Conservation (phyloP, 345 rosid genomes). For the thale cress (Arabidopsis thaliana) region DNA sequence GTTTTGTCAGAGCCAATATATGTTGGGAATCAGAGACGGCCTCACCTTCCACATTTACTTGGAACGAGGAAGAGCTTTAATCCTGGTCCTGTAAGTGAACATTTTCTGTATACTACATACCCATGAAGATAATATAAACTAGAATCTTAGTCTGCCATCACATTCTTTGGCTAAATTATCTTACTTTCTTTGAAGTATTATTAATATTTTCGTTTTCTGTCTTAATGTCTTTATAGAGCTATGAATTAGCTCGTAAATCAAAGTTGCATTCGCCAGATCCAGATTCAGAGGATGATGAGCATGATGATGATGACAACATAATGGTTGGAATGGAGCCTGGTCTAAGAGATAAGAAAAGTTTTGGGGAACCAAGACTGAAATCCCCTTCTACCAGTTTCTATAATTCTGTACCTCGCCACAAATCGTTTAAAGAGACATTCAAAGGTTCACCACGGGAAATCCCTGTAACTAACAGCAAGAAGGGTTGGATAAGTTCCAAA, state of each 20-base stretch:
- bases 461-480: slow-evolving; percentile 44
- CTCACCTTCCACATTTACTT: slow-evolving; percentile 53
- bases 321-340: slow-evolving; percentile 52
- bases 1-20: slow-evolving; percentile 59
- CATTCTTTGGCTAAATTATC: slow-evolving; percentile 6
- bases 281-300: slow-evolving; percentile 51
- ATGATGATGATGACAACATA: slow-evolving; percentile 33
- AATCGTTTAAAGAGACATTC: slow-evolving; percentile 47
- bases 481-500: slow-evolving; percentile 53
- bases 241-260: slow-evolving; percentile 48
- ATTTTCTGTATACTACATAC: slow-evolving; percentile 19
- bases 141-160: slow-evolving; percentile 2
- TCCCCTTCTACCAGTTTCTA: slow-evolving; percentile 48
- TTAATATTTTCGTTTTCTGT: neutral
- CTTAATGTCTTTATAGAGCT: slow-evolving; percentile 52
- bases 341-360: slow-evolving; percentile 50
- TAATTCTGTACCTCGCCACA: slow-evolving; percentile 48
- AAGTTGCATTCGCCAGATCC: slow-evolving; percentile 55
- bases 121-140: slow-evolving; percentile 12
- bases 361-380: slow-evolving; percentile 50
- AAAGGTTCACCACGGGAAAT: slow-evolving; percentile 56
- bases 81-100: slow-evolving; percentile 63
- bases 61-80: slow-evolving; percentile 52
- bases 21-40: slow-evolving; percentile 59
- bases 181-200: neutral